phyloP scores from a whole-genome alignment of 2,329 filamentous ascomycete species.

The Dactylellina haptotyla region DNA sequence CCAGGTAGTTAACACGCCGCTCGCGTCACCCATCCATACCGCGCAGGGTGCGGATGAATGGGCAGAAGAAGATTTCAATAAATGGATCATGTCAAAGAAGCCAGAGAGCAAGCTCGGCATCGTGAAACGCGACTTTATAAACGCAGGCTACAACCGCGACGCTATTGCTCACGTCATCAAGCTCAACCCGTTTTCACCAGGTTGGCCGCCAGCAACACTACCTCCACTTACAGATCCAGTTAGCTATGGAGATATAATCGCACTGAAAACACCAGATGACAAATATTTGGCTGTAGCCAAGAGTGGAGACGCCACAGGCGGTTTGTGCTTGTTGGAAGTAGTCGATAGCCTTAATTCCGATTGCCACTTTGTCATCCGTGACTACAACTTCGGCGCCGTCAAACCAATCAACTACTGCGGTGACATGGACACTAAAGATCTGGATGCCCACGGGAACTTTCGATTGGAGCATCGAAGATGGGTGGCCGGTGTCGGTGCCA shows the following conservation, averaged over 20 bases:
- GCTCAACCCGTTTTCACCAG: not conserved
- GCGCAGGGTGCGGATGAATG: not conserved
- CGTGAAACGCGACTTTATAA: constrained; percentile 1
- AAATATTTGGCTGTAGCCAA: not conserved
- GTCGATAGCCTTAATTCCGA: not conserved
- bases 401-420: not conserved
- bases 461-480: not conserved
- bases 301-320: not conserved
- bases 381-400: not conserved
- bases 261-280: not conserved
- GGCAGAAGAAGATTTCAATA: constrained; percentile 2
- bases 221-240: not conserved
- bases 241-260: not conserved
- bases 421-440: not conserved
- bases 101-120: not conserved
- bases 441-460: not conserved
- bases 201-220: not conserved
- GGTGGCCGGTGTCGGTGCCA: not conserved
- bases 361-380: not conserved
- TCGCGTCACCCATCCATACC: not conserved
- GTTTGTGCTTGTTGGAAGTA: not conserved
- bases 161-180: not conserved
- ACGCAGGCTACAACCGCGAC: not conserved
- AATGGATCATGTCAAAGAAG: constrained; percentile 1
- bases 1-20: not conserved